Evolutionary conservation across 164 flowering plant species (phyloP).

Genomic region (Tetracentron sinense): DNA sequence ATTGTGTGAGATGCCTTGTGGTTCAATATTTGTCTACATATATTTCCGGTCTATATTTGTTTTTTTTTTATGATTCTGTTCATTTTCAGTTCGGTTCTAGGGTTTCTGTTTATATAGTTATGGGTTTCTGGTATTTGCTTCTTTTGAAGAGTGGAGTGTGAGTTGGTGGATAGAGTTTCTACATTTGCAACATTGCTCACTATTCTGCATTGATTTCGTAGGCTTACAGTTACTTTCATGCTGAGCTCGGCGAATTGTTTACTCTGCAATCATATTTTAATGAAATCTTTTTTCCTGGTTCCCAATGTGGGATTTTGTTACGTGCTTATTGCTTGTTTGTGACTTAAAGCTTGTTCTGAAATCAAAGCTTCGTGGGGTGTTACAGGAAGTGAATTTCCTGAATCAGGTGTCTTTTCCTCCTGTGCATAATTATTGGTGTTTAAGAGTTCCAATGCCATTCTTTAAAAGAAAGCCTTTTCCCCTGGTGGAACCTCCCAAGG

Average conservation of each 20-base stretch:
- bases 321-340: background rate
- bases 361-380: background rate
- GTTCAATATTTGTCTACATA: background rate
- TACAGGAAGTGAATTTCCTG: slow-evolving; percentile 5
- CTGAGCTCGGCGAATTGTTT: no score
- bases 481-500: slow-evolving; percentile 55
- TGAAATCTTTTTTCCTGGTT: background rate
- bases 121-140: background rate
- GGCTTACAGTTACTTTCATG: background rate
- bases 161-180: background rate
- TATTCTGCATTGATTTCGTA: background rate
- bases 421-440: background rate
- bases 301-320: background rate
- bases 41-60: background rate
- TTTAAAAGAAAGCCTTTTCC: slow-evolving; percentile 63
- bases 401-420: background rate
- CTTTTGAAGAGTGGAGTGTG: background rate
- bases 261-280: no score
- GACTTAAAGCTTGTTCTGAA: background rate
- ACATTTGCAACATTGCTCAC: background rate
- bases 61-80: background rate
- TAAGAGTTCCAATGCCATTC: slow-evolving; percentile 57
- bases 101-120: slow-evolving; percentile 5
- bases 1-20: background rate
- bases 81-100: slow-evolving; percentile 6